Percentiles rank a stretch among this genome's conserved stretches.
These are phyloP conservation scores for Tylopilus balloui DNA, from an alignment of 768 basidiomycete species.

Conservation along the genomic window DNA sequence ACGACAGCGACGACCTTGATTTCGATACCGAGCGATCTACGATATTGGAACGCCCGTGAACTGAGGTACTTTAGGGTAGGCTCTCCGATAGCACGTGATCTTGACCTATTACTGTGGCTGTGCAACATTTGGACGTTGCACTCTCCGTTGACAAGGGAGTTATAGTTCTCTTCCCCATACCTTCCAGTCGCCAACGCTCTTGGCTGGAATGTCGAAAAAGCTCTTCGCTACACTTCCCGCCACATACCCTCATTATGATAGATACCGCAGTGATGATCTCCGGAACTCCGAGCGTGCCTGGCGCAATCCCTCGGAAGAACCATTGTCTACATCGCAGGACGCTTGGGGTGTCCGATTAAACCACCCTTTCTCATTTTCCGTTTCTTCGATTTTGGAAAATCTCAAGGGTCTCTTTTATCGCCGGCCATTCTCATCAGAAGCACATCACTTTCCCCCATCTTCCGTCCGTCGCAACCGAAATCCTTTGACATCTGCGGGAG, in stretches of 20 bases:
- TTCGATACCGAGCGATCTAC: slow-evolving; percentile 12
- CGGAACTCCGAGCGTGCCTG: slow-evolving; percentile 15
- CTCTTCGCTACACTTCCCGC: slow-evolving; percentile 2
- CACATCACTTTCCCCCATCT: slow-evolving; percentile 20
- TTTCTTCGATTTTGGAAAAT: slow-evolving; percentile 10
- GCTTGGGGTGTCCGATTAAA: slow-evolving; percentile 5
- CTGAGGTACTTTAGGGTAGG: slow-evolving; percentile 25
- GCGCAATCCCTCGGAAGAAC: slow-evolving; percentile 18
- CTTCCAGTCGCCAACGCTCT: not conserved
- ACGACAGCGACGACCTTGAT: slow-evolving; percentile 22
- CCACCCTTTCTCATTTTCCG: slow-evolving; percentile 5
- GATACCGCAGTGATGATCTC: slow-evolving; percentile 16
- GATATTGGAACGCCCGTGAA: not conserved
- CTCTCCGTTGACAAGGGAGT: not conserved
- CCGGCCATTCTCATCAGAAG: slow-evolving; percentile 10
- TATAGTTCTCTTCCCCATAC: not conserved
- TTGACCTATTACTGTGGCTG: slow-evolving; percentile 6
- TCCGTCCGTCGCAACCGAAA: slow-evolving; percentile 23
- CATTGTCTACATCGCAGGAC: slow-evolving; percentile 7
- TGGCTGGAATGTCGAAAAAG: slow-evolving; percentile 21
- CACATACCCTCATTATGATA: slow-evolving; percentile 18
- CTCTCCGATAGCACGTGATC: slow-evolving; percentile 19
- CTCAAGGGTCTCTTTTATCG: slow-evolving; percentile 19
- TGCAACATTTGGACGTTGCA: not conserved
- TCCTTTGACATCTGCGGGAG: slow-evolving; percentile 14